phyloP scores from a whole-genome alignment of 2,329 filamentous ascomycete species.

The Lasiodiplodia hormozganensis region DNA sequence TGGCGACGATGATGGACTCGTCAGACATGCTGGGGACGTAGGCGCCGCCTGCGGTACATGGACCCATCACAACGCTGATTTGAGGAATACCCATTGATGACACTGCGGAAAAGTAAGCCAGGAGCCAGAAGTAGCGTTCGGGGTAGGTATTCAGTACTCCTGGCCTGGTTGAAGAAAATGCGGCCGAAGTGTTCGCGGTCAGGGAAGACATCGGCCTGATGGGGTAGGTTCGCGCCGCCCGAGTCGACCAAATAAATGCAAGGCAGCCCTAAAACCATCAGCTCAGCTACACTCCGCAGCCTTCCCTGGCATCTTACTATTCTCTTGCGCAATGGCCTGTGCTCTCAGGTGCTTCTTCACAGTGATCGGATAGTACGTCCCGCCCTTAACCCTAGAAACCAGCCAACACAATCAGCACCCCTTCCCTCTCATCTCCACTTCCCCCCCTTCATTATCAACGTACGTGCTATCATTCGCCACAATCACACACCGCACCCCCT shows the following conservation, averaged over 20 bases:
- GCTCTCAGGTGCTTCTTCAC: conserved; percentile 97
- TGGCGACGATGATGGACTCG: conserved; percentile 94
- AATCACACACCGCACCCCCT: conserved; percentile 90
- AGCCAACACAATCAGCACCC: neutral
- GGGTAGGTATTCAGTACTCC: conserved; percentile 56
- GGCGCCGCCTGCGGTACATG: conserved; percentile 93
- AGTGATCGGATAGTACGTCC: conserved; percentile 95
- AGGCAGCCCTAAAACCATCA: conserved; percentile 52
- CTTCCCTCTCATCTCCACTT: neutral
- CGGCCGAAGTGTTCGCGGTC: conserved; percentile 94
- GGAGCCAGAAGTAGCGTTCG: neutral
- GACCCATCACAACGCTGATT: conserved; percentile 94
- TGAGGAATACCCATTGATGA: conserved; percentile 87
- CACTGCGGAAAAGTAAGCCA: conserved; percentile 54
- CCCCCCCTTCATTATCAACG: conserved; percentile 24
- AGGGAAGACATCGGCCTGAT: conserved; percentile 95
- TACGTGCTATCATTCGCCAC: conserved; percentile 91
- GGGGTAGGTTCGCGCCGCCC: conserved; percentile 90
- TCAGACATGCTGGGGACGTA: conserved; percentile 98
- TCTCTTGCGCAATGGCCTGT: conserved; percentile 89
- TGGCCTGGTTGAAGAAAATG: conserved; percentile 97
- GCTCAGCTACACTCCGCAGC: neutral
- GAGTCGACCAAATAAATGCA: conserved; percentile 98
- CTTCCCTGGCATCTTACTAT: conserved; percentile 62
- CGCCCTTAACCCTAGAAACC: conserved; percentile 76